Evolutionary conservation across 306 rosid species (phyloP), one percentile per base, ranked within the genome.

Genomic region (Vigna unguiculata): DNA sequence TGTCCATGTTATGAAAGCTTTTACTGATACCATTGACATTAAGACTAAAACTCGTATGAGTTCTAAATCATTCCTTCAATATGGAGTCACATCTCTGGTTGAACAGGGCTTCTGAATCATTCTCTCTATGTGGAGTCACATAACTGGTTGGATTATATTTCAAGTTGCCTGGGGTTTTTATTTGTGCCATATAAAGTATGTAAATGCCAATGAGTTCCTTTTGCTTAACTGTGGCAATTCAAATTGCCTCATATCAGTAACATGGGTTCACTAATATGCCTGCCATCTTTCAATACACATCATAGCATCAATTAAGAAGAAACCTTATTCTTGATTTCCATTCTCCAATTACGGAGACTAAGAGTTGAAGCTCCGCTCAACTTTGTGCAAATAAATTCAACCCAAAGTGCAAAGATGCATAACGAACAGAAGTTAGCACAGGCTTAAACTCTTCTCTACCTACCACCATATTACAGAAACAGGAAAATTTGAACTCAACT

Each of bases 141-240:
- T 24, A 34, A 24, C 36, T 57, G 53, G 60, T 69, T 69, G 30
- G 30, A 30, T 54, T 53, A 21, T 53, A 38, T 53, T 71, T 52
- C 76, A 53, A 12, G 11, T 6, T 4, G 19, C 43, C 17, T 22
- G 24, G 53, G 59, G 53, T 54, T 71, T 20, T 12, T 21, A 0
- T 14, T 14, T 53, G 41, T 38, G 6, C 16, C 9, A 43, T 43
- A 11, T 2, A 43, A 6, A 8, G n/a, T 62, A 54, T 60, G 15
- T 46, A 7, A 4, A 46, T 43, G 54, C 15, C 7, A 41, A 43
- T 22, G 13, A 43, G 54, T 6, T 66, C 7, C 48, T 62, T 48
- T 13, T 60, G 59, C 78, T 74, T 13, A 74, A 60, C 9, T 60
- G 36, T 61, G 48, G 61, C 24, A 4, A 13, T 51, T 48, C 62